Evolutionary conservation across 768 basidiomycete genomes (phyloP).

Genomic region (Lentinula lateritia): DNA sequence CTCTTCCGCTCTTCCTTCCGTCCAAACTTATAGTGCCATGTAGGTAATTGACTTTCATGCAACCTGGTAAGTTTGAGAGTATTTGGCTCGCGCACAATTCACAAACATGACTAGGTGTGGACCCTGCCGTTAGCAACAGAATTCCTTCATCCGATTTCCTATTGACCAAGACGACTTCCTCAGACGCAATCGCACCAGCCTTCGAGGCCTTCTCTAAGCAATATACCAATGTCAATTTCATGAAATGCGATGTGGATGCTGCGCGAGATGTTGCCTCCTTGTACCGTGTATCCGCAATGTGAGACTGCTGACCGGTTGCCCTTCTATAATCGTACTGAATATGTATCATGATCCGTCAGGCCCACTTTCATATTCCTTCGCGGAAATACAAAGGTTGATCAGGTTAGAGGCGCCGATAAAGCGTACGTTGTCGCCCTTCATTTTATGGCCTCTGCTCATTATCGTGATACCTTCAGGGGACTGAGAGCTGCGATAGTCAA

Average conservation of each 20-base stretch:
- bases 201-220: slow-evolving; percentile 68
- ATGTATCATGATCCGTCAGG: slow-evolving; percentile 33
- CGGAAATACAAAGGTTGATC: slow-evolving; percentile 60
- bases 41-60: slow-evolving; percentile 88
- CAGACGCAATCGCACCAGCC: slow-evolving; percentile 43
- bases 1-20: neutral
- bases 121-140: slow-evolving; percentile 53
- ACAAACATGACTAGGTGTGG: slow-evolving; percentile 56
- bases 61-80: slow-evolving; percentile 50
- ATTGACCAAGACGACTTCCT: neutral
- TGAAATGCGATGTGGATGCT: slow-evolving; percentile 79
- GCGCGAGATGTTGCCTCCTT: slow-evolving; percentile 59
- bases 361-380: slow-evolving; percentile 81
- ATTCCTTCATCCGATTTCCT: too few species aligned
- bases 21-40: neutral
- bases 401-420: slow-evolving; percentile 67
- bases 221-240: slow-evolving; percentile 66
- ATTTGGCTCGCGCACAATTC: neutral
- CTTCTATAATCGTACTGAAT: neutral
- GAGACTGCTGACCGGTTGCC: slow-evolving; percentile 15
- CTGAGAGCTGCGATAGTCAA: slow-evolving; percentile 55
- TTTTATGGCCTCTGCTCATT: neutral
- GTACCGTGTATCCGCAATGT: slow-evolving; percentile 75
- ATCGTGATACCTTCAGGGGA: slow-evolving; percentile 32
- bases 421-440: slow-evolving; percentile 33